Conservation (phyloP, 1,139 yeast genomes). For the Nakaseomyces glabratus region DNA sequence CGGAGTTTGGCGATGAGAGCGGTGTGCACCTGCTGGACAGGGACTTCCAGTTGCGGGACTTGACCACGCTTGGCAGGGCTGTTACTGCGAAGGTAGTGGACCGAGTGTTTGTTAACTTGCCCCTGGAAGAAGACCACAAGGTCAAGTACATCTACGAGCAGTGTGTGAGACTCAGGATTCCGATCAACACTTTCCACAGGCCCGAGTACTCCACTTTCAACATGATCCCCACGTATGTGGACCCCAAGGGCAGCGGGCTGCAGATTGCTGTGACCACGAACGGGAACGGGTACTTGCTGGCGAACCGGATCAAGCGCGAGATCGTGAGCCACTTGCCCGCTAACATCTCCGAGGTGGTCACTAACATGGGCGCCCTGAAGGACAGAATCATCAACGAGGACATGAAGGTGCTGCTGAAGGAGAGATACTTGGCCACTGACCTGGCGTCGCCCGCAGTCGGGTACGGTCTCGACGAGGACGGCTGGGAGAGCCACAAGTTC, state of each 20-base stretch:
- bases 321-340: slow-evolving; percentile 56
- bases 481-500: slow-evolving; percentile 47
- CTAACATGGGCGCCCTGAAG: slow-evolving; percentile 60
- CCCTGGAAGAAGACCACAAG: slow-evolving; percentile 26
- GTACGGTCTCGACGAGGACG: slow-evolving; percentile 65
- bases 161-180: slow-evolving; percentile 61
- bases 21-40: slow-evolving; percentile 32
- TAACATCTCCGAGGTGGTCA: slow-evolving; percentile 61
- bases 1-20: slow-evolving; percentile 18
- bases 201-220: slow-evolving; percentile 70
- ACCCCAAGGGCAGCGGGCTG: slow-evolving; percentile 52
- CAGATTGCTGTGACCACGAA: slow-evolving; percentile 79
- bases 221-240: slow-evolving; percentile 57
- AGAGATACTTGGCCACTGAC: slow-evolving; percentile 15
- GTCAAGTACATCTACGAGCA: slow-evolving; percentile 37
- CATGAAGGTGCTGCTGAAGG: slow-evolving; percentile 19
- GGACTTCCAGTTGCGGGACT: slow-evolving; percentile 36
- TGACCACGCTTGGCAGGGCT: slow-evolving; percentile 50
- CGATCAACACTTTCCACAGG: slow-evolving; percentile 70
- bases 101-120: slow-evolving; percentile 56
- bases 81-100: slow-evolving; percentile 63
- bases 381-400: slow-evolving; percentile 49
- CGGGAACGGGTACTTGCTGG: slow-evolving; percentile 85
- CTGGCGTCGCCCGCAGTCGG: slow-evolving; percentile 23
- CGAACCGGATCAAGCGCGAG: slow-evolving; percentile 72